phyloP scores from a whole-genome alignment of 2,329 filamentous ascomycete genomes.

The Botrytis galanthina region DNA sequence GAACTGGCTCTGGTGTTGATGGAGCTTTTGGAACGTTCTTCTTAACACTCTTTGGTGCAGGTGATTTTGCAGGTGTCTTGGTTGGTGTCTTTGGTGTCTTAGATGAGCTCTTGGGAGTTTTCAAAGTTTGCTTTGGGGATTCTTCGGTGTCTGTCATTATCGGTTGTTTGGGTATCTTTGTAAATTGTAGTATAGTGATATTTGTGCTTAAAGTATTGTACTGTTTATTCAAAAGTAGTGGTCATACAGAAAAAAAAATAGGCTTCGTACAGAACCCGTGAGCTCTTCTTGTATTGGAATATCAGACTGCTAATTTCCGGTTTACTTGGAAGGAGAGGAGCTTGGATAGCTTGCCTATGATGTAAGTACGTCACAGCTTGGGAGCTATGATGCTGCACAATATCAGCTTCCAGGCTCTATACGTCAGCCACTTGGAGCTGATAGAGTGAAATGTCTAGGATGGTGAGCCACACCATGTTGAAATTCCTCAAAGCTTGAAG shows the following conservation, averaged over 20 bases:
- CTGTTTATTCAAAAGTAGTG: neutral
- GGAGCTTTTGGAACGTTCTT: conserved; percentile 11
- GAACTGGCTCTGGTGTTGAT: conserved; percentile 19
- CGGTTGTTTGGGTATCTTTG: neutral
- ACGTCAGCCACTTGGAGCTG: conserved; percentile 16
- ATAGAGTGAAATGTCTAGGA: neutral
- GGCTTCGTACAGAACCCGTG: conserved; percentile 14
- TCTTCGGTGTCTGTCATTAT: conserved; percentile 22
- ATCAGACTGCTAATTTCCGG: conserved; percentile 15
- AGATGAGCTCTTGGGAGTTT: conserved; percentile 1
- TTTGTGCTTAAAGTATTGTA: neutral
- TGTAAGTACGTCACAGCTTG: conserved; percentile 17
- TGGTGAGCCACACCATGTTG: conserved; percentile 5
- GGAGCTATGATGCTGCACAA: conserved; percentile 11
- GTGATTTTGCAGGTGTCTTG: neutral
- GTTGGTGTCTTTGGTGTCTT: conserved; percentile 14
- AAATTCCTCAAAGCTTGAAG: conserved; percentile 8
- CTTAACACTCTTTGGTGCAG: conserved; percentile 3
- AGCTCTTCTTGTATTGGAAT: conserved; percentile 21
- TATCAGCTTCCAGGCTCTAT: conserved; percentile 3
- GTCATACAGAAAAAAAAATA: conserved; percentile 9
- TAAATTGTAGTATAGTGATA: neutral
- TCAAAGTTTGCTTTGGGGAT: conserved; percentile 6
- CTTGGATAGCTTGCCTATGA: conserved; percentile 14
- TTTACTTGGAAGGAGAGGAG: conserved; percentile 15